These are phyloP conservation scores for Geotrichum candidum DNA, from an alignment of 1,139 yeast species.

Conservation along the genomic window DNA sequence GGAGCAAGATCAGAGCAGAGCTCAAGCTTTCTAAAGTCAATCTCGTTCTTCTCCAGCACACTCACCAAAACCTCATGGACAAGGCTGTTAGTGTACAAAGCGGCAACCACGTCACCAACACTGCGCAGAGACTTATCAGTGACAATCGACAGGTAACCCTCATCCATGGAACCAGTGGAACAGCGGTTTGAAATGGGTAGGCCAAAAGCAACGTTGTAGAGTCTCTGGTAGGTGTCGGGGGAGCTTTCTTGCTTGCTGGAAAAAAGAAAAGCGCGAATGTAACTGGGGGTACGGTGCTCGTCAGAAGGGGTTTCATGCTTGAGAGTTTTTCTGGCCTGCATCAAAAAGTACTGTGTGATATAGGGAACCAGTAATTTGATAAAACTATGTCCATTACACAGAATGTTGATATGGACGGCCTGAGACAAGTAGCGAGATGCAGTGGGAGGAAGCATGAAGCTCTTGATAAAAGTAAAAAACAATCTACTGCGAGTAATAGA, in stretches of 20 bases:
- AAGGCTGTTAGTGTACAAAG: conserved; percentile 29
- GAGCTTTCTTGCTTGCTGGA: conserved; percentile 18
- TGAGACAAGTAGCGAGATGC: conserved; percentile 30
- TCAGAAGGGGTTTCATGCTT: not conserved
- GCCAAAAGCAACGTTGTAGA: conserved; percentile 26
- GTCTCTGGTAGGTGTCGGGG: conserved; percentile 24
- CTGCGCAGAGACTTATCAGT: conserved; percentile 29
- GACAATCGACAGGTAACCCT: conserved; percentile 25
- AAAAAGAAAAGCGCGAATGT: conserved; percentile 20
- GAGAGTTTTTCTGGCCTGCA: conserved; percentile 22
- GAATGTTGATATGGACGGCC: conserved; percentile 31
- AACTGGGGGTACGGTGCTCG: conserved; percentile 17
- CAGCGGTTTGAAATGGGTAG: conserved; percentile 19
- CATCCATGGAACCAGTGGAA: conserved; percentile 24
- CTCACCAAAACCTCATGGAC: conserved; percentile 27
- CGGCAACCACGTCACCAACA: conserved; percentile 32
- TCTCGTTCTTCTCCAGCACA: conserved; percentile 22
- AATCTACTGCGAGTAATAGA: conserved; percentile 25
- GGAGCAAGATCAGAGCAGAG: conserved; percentile 30
- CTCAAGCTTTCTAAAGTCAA: conserved; percentile 23
- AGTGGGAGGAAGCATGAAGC: conserved; percentile 28
- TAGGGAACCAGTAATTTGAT: conserved; percentile 5
- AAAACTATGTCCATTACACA: conserved; percentile 17
- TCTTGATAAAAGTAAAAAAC: conserved; percentile 28
- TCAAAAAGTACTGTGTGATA: conserved; percentile 24